Evolutionary conservation across 176 grass and related monocot species (phyloP).

Genomic region (Themeda triandra): DNA sequence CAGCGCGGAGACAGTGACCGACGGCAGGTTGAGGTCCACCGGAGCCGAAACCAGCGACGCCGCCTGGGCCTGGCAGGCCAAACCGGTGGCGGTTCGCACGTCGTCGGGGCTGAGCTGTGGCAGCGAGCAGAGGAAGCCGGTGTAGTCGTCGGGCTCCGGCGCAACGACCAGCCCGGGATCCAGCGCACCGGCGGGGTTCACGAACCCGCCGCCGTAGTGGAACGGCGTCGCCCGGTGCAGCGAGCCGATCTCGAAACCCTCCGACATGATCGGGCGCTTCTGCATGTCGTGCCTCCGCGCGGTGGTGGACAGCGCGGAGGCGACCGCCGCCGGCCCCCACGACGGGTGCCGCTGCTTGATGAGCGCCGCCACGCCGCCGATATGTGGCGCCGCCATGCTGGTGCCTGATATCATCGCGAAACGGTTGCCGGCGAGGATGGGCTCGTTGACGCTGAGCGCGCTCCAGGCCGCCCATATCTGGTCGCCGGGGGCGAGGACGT

Average conservation of each 20-base stretch:
- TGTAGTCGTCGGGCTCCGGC: constrained; percentile 41
- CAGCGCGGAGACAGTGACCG: constrained; percentile 51
- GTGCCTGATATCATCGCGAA: constrained; percentile 67
- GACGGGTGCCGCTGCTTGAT: constrained; percentile 43
- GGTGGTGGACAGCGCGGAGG: constrained; percentile 55
- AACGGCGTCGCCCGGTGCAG: constrained; percentile 51
- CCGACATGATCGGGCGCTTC: constrained; percentile 36
- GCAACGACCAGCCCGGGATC: constrained; percentile 54
- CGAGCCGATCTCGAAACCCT: constrained; percentile 26
- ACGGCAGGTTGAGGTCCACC: constrained; percentile 61
- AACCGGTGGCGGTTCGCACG: constrained; percentile 26
- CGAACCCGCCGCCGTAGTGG: constrained; percentile 43
- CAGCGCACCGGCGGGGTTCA: constrained; percentile 38
- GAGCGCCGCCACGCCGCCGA: constrained; percentile 50
- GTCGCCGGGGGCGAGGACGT: constrained; percentile 52
- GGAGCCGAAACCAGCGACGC: not conserved
- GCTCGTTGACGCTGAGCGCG: constrained; percentile 17
- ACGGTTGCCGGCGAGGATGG: constrained; percentile 32
- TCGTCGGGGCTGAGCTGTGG: constrained; percentile 22
- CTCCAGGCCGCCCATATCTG: constrained; percentile 78
- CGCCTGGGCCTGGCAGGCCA: not conserved
- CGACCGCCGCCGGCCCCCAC: constrained; percentile 42
- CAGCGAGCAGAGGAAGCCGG: constrained; percentile 52
- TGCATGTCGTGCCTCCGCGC: constrained; percentile 25
- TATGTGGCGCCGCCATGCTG: constrained; percentile 67